Evolutionary conservation across 306 rosid genomes (phyloP).

Genomic region (Vigna radiata): DNA sequence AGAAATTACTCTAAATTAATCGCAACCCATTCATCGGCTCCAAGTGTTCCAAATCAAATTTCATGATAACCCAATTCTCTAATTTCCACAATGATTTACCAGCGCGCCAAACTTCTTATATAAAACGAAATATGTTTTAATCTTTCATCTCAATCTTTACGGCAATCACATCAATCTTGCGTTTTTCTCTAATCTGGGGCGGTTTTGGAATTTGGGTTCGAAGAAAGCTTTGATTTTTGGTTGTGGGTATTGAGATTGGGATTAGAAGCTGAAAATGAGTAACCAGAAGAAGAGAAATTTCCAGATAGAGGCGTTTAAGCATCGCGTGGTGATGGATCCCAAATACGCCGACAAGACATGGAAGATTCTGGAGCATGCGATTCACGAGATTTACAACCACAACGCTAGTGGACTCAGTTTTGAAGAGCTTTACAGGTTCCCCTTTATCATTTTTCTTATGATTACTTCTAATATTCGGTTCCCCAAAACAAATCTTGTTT

Average conservation of each 20-base stretch:
- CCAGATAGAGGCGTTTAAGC: conserved; percentile 96
- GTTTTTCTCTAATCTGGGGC: conserved; percentile 18
- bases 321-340: conserved; percentile 94
- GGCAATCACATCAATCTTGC: conserved; percentile 24
- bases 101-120: neutral
- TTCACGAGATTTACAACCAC: conserved; percentile 90
- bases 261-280: conserved; percentile 66
- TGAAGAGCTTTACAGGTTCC: conserved; percentile 95
- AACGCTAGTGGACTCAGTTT: conserved; percentile 98
- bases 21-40: neutral
- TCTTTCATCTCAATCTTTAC: conserved; percentile 3
- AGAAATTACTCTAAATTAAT: neutral
- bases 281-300: conserved; percentile 92
- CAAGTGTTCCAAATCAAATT: conserved; percentile 13
- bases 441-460: neutral
- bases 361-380: conserved; percentile 92
- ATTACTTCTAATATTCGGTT: neutral
- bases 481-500: neutral
- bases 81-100: conserved; percentile 8
- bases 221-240: conserved; percentile 18
- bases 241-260: conserved; percentile 32
- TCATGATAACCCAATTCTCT: conserved; percentile 1
- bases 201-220: conserved; percentile 12
- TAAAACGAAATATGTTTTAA: neutral
- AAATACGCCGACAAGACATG: conserved; percentile 93